Conservation (phyloP, 306 rosid species). For the Adenanthera pavonina region DNA sequence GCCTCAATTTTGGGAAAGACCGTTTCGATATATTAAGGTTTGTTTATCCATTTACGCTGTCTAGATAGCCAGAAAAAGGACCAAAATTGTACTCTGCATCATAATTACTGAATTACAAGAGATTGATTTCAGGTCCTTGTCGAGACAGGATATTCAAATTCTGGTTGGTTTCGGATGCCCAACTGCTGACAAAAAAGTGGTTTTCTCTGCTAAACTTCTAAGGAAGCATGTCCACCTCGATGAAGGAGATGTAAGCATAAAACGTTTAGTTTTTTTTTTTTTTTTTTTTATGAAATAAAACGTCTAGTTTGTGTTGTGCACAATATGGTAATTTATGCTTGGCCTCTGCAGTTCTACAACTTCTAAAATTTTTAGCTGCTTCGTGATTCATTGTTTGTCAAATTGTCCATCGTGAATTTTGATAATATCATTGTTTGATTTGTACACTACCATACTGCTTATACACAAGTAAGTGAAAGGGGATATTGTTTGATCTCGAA, state of each 20-base stretch:
- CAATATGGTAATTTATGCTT: neutral
- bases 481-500: slow-evolving; percentile 34
- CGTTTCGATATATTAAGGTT: slow-evolving; percentile 91
- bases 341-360: neutral
- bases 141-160: slow-evolving; percentile 80
- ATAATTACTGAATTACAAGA: slow-evolving; percentile 43
- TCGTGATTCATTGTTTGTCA: slow-evolving; percentile 13
- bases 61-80: neutral
- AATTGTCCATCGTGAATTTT: slow-evolving; percentile 11
- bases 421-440: slow-evolving; percentile 4
- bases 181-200: slow-evolving; percentile 79
- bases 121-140: slow-evolving; percentile 82
- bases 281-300: too few species aligned
- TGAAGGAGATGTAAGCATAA: slow-evolving; percentile 91
- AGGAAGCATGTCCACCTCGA: slow-evolving; percentile 89
- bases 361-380: slow-evolving; percentile 4
- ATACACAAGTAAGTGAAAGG: slow-evolving; percentile 2
- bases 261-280: neutral
- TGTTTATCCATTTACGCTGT: slow-evolving; percentile 35
- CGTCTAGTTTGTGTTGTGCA: neutral
- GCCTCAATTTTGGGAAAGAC: slow-evolving; percentile 87
- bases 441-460: neutral
- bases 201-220: slow-evolving; percentile 86
- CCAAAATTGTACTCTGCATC: slow-evolving; percentile 2
- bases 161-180: slow-evolving; percentile 98